A percentile compares a stretch with the other conserved stretches of the same genome.
These are phyloP conservation scores for Pythium brassicae DNA, from an alignment of 352 stramenopile genomes.

Conservation along the genomic window DNA sequence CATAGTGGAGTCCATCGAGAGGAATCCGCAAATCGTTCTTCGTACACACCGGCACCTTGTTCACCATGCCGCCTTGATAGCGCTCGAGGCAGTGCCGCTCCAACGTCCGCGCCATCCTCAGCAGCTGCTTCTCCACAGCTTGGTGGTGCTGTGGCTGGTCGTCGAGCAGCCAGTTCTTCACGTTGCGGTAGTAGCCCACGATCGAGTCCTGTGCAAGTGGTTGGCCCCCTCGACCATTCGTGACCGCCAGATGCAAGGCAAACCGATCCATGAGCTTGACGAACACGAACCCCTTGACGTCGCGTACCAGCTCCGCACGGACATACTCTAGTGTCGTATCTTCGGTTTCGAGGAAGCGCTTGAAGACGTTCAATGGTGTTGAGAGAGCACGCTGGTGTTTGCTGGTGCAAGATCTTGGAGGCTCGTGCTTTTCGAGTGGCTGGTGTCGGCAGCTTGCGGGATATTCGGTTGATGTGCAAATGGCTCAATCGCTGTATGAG, in stretches of 20 bases:
- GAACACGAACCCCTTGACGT: background rate
- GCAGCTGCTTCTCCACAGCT: background rate
- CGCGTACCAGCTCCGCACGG: background rate
- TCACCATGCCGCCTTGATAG: constrained; percentile 16
- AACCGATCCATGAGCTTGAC: constrained; percentile 2
- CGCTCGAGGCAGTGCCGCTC: constrained; percentile 11
- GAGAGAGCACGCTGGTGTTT: background rate
- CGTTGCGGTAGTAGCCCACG: background rate
- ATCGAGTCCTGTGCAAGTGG: background rate
- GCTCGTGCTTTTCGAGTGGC: background rate
- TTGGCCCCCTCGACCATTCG: background rate
- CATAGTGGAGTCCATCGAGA: constrained; percentile 12
- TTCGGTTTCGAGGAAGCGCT: background rate
- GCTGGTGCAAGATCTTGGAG: background rate
- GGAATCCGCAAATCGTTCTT: constrained; percentile 18
- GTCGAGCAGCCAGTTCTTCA: constrained; percentile 1
- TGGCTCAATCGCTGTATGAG: background rate
- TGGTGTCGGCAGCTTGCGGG: background rate
- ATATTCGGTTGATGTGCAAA: background rate
- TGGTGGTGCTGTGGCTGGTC: constrained; percentile 2
- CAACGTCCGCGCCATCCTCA: background rate
- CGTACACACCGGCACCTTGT: constrained; percentile 26
- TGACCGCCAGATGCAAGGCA: background rate
- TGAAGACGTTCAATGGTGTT: constrained; percentile 1
- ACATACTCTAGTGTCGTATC: background rate